Conservation (phyloP, 2,329 filamentous ascomycete species). For the Penicillium sp. region DNA sequence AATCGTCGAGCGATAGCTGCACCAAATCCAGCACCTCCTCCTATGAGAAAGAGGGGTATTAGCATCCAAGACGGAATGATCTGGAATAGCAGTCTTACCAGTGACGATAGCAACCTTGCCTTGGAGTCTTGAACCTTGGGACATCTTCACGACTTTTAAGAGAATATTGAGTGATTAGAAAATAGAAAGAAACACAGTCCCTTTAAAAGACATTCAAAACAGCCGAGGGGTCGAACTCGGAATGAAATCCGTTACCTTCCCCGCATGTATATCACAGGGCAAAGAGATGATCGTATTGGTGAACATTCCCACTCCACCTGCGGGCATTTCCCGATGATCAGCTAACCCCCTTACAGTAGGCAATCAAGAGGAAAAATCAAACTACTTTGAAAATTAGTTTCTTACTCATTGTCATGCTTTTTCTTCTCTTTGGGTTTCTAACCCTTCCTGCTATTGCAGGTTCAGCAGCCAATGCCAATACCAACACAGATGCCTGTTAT, state of each 20-base stretch:
- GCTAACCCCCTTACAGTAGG: not conserved
- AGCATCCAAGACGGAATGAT: not conserved
- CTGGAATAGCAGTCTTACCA: slow-evolving; percentile 29
- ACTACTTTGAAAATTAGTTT: not conserved
- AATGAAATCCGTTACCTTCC: slow-evolving; percentile 18
- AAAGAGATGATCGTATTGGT: too few relatives aligned
- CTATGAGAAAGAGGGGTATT: slow-evolving; percentile 11
- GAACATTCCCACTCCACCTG: not conserved
- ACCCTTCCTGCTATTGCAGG: not conserved
- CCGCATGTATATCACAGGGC: slow-evolving; percentile 6
- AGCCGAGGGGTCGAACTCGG: slow-evolving; percentile 16
- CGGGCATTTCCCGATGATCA: not conserved
- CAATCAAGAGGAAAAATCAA: not conserved
- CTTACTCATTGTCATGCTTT: not conserved
- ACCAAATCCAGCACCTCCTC: slow-evolving; percentile 45
- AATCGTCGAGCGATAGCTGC: slow-evolving; percentile 43
- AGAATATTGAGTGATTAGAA: not conserved
- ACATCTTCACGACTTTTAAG: slow-evolving; percentile 6
- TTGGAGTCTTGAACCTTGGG: slow-evolving; percentile 35
- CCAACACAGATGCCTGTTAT: not conserved
- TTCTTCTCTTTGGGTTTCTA: not conserved
- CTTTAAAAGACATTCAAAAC: not conserved
- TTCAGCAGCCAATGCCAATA: not conserved
- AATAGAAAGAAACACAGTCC: not conserved
- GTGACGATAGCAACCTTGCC: slow-evolving; percentile 49